Evolutionary conservation across 805 yeast species (phyloP).

Genomic region (Cyberlindnera misumaiensis): DNA sequence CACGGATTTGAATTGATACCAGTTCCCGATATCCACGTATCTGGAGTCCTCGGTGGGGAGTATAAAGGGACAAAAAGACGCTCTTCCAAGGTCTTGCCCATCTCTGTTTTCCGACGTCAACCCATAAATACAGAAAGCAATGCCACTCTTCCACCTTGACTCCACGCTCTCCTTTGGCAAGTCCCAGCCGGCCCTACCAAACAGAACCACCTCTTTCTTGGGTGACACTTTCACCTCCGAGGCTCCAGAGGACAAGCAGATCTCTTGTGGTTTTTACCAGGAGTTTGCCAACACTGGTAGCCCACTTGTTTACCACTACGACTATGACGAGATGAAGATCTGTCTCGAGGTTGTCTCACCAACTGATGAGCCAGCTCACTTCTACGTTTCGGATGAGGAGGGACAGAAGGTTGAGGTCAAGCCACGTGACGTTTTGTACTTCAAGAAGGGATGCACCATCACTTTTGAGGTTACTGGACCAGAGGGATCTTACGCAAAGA

Average conservation of each 20-base stretch:
- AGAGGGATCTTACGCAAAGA: slow-evolving; percentile 43
- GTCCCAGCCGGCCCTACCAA: slow-evolving; percentile 56
- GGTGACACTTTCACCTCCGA: slow-evolving; percentile 60
- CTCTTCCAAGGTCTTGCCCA: too few relatives aligned
- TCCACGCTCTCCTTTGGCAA: slow-evolving; percentile 44
- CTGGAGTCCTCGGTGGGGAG: too few relatives aligned
- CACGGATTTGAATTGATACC: background rate
- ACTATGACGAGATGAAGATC: slow-evolving; percentile 66
- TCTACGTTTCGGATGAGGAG: slow-evolving; percentile 56
- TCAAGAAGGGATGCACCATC: slow-evolving; percentile 60
- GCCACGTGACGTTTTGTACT: slow-evolving; percentile 65
- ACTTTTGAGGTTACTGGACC: slow-evolving; percentile 54
- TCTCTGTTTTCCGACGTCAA: too few relatives aligned
- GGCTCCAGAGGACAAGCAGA: slow-evolving; percentile 52
- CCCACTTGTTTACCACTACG: slow-evolving; percentile 59
- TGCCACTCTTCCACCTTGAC: slow-evolving; percentile 37
- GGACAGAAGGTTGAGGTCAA: slow-evolving; percentile 49
- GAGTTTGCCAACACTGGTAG: slow-evolving; percentile 53
- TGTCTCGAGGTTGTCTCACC: slow-evolving; percentile 38
- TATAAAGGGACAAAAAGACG: too few relatives aligned
- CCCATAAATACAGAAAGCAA: background rate
- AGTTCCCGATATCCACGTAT: too few relatives aligned
- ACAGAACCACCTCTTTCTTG: slow-evolving; percentile 62
- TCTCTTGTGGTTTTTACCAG: slow-evolving; percentile 61
- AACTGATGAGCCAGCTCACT: slow-evolving; percentile 51